phyloP scores from a whole-genome alignment of 129 eudicot genomes.

The Apium graveolens region DNA sequence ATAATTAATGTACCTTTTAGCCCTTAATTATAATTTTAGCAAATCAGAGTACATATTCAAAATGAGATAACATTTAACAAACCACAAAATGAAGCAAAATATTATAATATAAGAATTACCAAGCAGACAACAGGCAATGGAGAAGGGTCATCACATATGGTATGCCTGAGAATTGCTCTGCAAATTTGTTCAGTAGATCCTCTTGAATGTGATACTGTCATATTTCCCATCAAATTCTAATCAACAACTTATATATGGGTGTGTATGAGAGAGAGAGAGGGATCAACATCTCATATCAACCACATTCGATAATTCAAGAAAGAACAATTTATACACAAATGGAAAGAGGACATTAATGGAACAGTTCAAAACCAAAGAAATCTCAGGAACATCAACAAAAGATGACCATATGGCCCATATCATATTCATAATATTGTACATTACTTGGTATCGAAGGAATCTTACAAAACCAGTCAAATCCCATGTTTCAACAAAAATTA shows the following conservation, averaged over 20 bases:
- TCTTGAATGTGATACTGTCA: background rate
- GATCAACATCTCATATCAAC: too few species aligned
- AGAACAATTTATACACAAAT: background rate
- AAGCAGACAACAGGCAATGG: conserved; percentile 87
- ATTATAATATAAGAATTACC: conserved; percentile 34
- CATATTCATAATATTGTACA: too few species aligned
- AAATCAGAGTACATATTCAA: background rate
- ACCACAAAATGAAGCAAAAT: background rate
- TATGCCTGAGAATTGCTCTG: conserved; percentile 82
- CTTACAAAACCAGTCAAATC: conserved; percentile 80
- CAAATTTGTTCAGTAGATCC: conserved; percentile 56
- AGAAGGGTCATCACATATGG: conserved; percentile 92
- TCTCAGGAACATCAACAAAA: background rate
- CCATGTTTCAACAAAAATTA: conserved; percentile 28
- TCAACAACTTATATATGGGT: too few species aligned
- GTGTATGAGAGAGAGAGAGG: too few species aligned
- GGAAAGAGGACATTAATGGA: background rate
- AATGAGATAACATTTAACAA: background rate
- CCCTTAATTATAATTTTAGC: background rate
- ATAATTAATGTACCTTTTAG: too few species aligned
- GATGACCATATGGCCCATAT: too few species aligned
- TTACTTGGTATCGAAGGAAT: too few species aligned
- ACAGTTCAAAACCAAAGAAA: background rate
- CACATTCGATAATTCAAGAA: too few species aligned
- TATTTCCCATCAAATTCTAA: too few species aligned